These are phyloP conservation scores for Talaromyces liani DNA, from an alignment of 495 filamentous ascomycete species.

Conservation along the genomic window DNA sequence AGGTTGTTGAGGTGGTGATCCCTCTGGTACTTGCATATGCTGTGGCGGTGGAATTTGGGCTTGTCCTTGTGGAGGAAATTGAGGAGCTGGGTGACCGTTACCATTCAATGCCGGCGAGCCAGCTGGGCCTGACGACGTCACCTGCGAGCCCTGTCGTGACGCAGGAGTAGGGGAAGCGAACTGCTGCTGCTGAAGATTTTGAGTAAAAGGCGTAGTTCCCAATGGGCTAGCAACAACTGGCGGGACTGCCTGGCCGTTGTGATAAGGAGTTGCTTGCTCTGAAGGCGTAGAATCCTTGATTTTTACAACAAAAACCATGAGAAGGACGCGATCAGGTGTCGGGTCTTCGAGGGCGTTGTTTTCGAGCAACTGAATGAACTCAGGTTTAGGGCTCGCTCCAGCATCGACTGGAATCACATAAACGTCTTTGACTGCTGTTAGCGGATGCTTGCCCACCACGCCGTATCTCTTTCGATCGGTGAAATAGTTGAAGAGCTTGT, in stretches of 20 bases:
- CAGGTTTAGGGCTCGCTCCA: conserved; percentile 49
- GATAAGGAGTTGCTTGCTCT: conserved; percentile 37
- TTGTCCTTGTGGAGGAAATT: conserved; percentile 24
- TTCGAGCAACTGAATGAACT: conserved; percentile 71
- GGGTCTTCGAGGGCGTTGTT: conserved; percentile 62
- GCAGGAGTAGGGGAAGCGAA: conserved; percentile 25
- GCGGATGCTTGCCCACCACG: conserved; percentile 64
- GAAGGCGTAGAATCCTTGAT: conserved; percentile 32
- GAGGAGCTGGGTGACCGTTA: background rate
- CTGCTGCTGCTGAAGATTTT: conserved; percentile 21
- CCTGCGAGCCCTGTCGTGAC: conserved; percentile 17
- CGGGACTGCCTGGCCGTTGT: conserved; percentile 24
- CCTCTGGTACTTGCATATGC: conserved; percentile 9
- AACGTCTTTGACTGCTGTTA: conserved; percentile 63
- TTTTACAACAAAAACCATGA: conserved; percentile 71
- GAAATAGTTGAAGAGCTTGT: conserved; percentile 74
- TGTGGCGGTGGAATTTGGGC: conserved; percentile 20
- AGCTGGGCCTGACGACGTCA: conserved; percentile 13
- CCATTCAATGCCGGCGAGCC: background rate
- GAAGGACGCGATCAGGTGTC: conserved; percentile 60
- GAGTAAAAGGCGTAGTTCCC: conserved; percentile 30
- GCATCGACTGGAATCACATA: conserved; percentile 70
- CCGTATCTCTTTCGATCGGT: conserved; percentile 68
- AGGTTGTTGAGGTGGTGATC: conserved; percentile 16
- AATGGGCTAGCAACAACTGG: conserved; percentile 35